Base-by-base conservation (phyloP, 176 grass and related monocot genomes). In the Lolium rigidum region DNA sequence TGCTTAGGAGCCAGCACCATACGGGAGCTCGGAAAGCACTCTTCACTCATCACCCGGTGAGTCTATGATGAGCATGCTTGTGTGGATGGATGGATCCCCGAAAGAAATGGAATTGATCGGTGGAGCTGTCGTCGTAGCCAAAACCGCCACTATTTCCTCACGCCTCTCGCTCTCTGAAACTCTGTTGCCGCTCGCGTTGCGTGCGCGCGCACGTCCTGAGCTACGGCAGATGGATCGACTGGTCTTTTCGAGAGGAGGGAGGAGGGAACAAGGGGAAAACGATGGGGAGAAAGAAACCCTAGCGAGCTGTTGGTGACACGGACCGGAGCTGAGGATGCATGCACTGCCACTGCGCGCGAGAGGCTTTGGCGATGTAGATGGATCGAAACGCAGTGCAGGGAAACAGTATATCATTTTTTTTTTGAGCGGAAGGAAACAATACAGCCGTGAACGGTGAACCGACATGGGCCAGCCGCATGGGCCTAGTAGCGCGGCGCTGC, bases 1-100 rank as follows among this genome's bases (percentile, higher is more conserved):
- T 67, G 48, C 13, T 87, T 83, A 17, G 80, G 80, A 84, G 5
- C 81, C 25, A 70, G 60, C 85, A 84, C 1, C 12, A 1, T 12
- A 9, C 39, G 85, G 39, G 9, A 2, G 65, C 39, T 28, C 38
- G 37, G 48, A 91, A 87, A 84, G 85, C 25, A 2, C 26, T 74
- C 80, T 46, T 57, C 59, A 80, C 76, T 58, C 80, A 18, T 47
- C 60, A 43, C 76, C 74, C 10, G 1, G 73, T 41, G 74, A 65
- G 26, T 59, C 20, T 11, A 14, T 63, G 4, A 3, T 35, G 31
- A 35, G 31, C 2, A 35, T 35, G 31, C 31, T 35, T 35, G 21
- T 12, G 6, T 28, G 61, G 21, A 63, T 26, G 60, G 31, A 52
- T 79, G 43, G 64, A 50, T 68, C 75, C 68, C 67, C 37, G 25